A percentile compares a stretch with the other conserved stretches of the same genome.
Evolutionary conservation across 1,139 yeast genomes (phyloP).

Genomic region (Diutina mesorugosa): DNA sequence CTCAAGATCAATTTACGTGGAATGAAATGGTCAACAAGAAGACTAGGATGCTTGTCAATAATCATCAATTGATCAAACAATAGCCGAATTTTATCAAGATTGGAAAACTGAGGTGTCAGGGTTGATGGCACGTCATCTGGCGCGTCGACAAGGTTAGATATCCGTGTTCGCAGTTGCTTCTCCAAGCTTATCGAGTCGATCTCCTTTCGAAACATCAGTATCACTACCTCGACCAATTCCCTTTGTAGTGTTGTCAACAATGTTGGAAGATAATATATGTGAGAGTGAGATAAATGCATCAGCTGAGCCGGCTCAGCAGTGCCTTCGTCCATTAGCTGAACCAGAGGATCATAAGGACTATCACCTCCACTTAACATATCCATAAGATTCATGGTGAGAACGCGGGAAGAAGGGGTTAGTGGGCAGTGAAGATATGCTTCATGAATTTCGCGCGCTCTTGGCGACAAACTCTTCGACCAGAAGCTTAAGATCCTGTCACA

Average conservation of each 20-base stretch:
- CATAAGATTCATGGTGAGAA: neutral
- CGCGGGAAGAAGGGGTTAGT: neutral
- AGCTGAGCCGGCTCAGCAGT: neutral
- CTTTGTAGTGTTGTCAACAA: conserved; percentile 40
- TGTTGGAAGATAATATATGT: conserved; percentile 41
- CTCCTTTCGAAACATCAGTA: conserved; percentile 37
- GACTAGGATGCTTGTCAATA: conserved; percentile 50
- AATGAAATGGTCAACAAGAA: conserved; percentile 62
- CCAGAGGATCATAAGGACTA: neutral
- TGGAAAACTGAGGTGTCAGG: neutral
- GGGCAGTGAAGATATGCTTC: neutral
- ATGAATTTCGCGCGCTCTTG: neutral
- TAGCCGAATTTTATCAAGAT: conserved; percentile 10
- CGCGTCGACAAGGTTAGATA: conserved; percentile 21
- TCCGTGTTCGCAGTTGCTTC: conserved; percentile 18
- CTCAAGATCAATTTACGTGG: conserved; percentile 52
- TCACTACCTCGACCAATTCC: conserved; percentile 39
- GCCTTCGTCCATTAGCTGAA: neutral
- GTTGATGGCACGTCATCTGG: conserved; percentile 10
- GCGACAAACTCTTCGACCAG: neutral
- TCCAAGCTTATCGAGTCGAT: conserved; percentile 18
- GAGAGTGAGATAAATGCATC: conserved; percentile 5
- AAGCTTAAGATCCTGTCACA: no score
- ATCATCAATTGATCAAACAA: conserved; percentile 38
- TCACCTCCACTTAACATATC: neutral